These are phyloP conservation scores for Schoenoplectus triqueter DNA, from an alignment of 202 grass and related monocot genomes.

Conservation along the genomic window DNA sequence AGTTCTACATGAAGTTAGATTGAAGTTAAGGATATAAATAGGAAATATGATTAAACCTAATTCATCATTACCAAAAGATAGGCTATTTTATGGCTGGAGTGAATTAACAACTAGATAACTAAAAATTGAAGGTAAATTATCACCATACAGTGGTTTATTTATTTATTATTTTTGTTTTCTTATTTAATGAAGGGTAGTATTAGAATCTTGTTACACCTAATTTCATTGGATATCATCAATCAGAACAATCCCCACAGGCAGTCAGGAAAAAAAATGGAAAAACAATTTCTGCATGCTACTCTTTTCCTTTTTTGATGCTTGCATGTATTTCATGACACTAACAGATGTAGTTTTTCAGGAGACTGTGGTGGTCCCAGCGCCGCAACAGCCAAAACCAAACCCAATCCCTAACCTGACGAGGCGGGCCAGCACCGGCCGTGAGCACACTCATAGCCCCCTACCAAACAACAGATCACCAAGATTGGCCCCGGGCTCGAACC, in stretches of 20 bases:
- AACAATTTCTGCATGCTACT: not conserved
- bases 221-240: no score
- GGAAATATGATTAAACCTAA: not conserved
- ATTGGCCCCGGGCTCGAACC: slow-evolving; percentile 38
- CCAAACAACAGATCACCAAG: slow-evolving; percentile 30
- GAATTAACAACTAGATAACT: slow-evolving; percentile 4
- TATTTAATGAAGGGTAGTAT: not conserved
- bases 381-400: slow-evolving; percentile 28
- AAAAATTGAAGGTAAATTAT: not conserved
- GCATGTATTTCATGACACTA: not conserved
- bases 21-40: not conserved
- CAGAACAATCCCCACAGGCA: not conserved
- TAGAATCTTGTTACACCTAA: no score
- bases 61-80: not conserved
- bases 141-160: no score
- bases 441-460: slow-evolving; percentile 24
- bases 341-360: slow-evolving; percentile 44
- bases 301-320: not conserved
- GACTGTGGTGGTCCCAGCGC: slow-evolving; percentile 35
- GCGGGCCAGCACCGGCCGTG: slow-evolving; percentile 22
- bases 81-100: not conserved
- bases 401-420: slow-evolving; percentile 33
- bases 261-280: not conserved
- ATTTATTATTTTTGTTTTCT: no score
- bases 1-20: not conserved